phyloP scores from a whole-genome alignment of 2,329 filamentous ascomycete genomes.

The Colletotrichum sp. region DNA sequence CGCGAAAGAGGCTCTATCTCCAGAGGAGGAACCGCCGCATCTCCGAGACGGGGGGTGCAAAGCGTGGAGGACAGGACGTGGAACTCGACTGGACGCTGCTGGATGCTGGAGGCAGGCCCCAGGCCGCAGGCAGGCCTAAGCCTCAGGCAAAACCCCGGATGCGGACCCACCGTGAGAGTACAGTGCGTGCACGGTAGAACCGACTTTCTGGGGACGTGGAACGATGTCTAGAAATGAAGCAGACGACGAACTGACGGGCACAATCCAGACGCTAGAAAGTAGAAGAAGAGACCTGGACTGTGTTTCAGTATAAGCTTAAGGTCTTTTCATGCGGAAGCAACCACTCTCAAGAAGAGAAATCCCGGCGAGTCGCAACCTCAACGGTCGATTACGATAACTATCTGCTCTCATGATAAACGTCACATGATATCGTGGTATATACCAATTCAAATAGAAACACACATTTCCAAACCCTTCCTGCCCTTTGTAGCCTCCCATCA shows the following conservation, averaged over 20 bases:
- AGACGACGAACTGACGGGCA: not conserved
- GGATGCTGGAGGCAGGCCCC: not conserved
- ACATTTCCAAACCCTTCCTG: not conserved
- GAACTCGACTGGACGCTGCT: not conserved
- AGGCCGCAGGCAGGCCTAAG: not conserved
- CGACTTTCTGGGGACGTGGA: not conserved
- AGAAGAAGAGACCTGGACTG: not conserved
- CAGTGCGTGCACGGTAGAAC: not conserved
- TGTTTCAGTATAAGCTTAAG: accelerated
- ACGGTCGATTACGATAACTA: not conserved
- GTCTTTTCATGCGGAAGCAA: not conserved
- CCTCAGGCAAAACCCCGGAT: slow-evolving; percentile 20
- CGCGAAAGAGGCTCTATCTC: slow-evolving; percentile 6
- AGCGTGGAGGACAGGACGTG: slow-evolving; percentile 2
- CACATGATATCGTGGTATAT: slow-evolving; percentile 22
- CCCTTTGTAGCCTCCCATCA: not conserved
- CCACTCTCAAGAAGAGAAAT: not conserved
- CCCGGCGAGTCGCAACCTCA: not conserved
- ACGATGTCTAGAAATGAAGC: not conserved
- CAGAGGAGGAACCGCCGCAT: slow-evolving; percentile 17
- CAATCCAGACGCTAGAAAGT: not conserved
- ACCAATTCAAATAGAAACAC: slow-evolving; percentile 1
- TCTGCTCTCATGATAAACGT: slow-evolving; percentile 17
- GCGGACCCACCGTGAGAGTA: not conserved
- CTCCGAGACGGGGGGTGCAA: slow-evolving; percentile 10